A percentile compares a stretch with the other conserved stretches of the same genome.
These are phyloP conservation scores for Solanum pinnatisectum DNA, from an alignment of 257 asterid species.

Conservation along the genomic window DNA sequence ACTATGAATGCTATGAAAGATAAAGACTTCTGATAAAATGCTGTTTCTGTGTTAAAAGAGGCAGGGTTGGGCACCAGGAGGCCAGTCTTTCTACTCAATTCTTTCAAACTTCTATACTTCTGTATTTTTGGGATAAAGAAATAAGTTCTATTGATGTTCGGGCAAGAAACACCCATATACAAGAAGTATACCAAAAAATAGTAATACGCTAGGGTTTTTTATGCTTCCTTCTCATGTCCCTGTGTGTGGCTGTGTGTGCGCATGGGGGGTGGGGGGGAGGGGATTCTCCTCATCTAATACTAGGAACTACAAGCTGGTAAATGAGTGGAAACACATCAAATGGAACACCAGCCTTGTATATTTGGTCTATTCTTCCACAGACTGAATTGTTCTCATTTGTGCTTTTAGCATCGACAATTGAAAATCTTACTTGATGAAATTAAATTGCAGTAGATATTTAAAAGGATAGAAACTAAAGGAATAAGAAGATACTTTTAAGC, in stretches of 20 bases:
- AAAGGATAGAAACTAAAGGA: background rate
- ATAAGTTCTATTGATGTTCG: background rate
- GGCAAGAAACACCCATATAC: background rate
- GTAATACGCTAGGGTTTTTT: background rate
- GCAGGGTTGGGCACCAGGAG: background rate
- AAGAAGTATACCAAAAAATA: background rate
- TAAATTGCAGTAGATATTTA: background rate
- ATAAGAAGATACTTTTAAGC: slow-evolving; percentile 57
- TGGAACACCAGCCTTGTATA: background rate
- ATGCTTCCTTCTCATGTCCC: background rate
- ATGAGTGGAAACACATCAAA: background rate
- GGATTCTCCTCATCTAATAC: background rate
- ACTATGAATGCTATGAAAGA: background rate
- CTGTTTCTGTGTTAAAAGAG: background rate
- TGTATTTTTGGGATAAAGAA: background rate
- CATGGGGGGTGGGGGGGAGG: background rate
- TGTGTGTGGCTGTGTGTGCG: background rate
- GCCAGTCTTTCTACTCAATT: background rate
- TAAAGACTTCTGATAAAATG: background rate
- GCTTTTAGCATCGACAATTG: background rate
- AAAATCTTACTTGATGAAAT: background rate
- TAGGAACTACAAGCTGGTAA: background rate
- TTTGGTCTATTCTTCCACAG: background rate
- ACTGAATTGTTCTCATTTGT: background rate
- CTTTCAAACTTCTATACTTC: background rate